Evolutionary conservation across 2,329 filamentous ascomycete species (phyloP).

Genomic region (Cordyceps farinosa): DNA sequence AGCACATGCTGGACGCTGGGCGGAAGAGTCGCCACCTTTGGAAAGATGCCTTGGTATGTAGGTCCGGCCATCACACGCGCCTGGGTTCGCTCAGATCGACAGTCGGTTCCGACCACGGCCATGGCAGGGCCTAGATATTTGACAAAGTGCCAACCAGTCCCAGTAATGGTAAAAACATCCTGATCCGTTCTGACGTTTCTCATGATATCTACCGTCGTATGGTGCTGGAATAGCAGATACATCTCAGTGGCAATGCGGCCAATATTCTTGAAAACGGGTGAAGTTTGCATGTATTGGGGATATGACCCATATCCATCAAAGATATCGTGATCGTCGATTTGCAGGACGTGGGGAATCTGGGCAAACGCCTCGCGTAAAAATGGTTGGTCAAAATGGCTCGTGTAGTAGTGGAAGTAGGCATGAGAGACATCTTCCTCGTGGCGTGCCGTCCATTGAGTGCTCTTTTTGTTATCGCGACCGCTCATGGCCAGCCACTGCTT

Average conservation of each 20-base stretch:
- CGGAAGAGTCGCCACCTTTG: conserved; percentile 86
- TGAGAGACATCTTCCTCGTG: conserved; percentile 95
- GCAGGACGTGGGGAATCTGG: conserved; percentile 90
- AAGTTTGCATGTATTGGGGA: conserved; percentile 97
- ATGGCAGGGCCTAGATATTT: conserved; percentile 93
- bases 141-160: conserved; percentile 97
- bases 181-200: conserved; percentile 83
- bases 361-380: conserved; percentile 93
- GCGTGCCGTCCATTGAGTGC: conserved; percentile 84
- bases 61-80: conserved; percentile 91
- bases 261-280: conserved; percentile 97
- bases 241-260: conserved; percentile 93
- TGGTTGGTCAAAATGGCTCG: conserved; percentile 95
- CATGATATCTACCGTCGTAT: conserved; percentile 90
- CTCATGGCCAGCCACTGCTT: conserved; percentile 94
- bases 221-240: conserved; percentile 97
- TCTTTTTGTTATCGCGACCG: conserved; percentile 90
- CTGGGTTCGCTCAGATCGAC: conserved; percentile 85
- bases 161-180: conserved; percentile 94
- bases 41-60: conserved; percentile 96
- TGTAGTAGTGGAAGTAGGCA: conserved; percentile 98
- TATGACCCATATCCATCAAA: conserved; percentile 98
- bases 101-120: conserved; percentile 85
- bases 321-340: conserved; percentile 96
- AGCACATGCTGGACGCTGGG: conserved; percentile 94